These are phyloP conservation scores for Hypholoma sublateritium DNA, from an alignment of 768 basidiomycete genomes.

Conservation along the genomic window DNA sequence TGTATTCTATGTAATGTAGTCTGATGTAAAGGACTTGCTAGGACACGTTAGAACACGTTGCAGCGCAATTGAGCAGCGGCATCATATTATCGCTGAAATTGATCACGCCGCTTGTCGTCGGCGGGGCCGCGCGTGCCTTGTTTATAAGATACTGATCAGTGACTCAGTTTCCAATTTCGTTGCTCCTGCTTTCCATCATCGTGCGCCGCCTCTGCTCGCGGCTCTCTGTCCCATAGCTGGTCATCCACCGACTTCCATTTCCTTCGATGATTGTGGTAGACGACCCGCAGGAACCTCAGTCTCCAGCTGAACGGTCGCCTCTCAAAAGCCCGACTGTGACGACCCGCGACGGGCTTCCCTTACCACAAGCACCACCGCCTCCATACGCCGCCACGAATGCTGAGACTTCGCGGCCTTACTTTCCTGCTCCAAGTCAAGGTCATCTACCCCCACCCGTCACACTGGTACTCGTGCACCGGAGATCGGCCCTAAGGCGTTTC, in stretches of 20 bases:
- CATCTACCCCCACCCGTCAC: not conserved
- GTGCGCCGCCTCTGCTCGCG: not conserved
- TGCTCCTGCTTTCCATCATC: not conserved
- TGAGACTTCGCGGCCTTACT: not conserved
- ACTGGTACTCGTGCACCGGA: not conserved
- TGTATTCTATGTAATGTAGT: too few species aligned
- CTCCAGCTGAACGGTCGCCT: slow-evolving; percentile 21
- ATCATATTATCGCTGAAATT: too few species aligned
- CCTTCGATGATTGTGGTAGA: slow-evolving; percentile 5
- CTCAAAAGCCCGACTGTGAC: slow-evolving; percentile 14
- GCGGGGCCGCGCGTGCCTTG: not conserved
- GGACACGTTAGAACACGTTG: too few species aligned
- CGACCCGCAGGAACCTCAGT: not conserved
- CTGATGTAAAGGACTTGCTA: not conserved
- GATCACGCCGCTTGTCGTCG: too few species aligned
- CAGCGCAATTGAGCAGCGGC: too few species aligned
- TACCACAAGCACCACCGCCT: not conserved
- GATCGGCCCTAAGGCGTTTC: slow-evolving; percentile 15
- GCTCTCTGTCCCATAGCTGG: not conserved
- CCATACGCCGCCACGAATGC: not conserved
- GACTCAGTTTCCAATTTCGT: not conserved
- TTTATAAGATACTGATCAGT: not conserved
- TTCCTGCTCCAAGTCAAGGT: not conserved
- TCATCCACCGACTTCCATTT: not conserved
- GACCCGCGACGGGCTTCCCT: not conserved